A percentile compares a stretch with the other conserved stretches of the same genome.
These are phyloP conservation scores for Penicillium olsonii DNA, from an alignment of 2,329 filamentous ascomycete genomes.

Conservation along the genomic window DNA sequence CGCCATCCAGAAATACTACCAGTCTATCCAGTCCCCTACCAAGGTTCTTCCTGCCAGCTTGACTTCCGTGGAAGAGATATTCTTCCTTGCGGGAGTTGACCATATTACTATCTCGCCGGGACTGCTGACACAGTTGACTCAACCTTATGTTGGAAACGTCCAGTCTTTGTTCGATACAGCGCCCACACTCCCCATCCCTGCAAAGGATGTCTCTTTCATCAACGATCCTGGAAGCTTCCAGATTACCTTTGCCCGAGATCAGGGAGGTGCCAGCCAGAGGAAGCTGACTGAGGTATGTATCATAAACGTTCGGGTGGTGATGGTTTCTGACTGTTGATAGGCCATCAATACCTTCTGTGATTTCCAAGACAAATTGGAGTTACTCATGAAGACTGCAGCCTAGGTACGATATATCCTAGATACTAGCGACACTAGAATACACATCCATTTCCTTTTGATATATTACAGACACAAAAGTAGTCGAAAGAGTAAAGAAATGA, in stretches of 20 bases:
- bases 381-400: conserved; percentile 17
- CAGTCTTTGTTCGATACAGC: conserved; percentile 32
- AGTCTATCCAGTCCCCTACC: conserved; percentile 41
- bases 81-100: conserved; percentile 58
- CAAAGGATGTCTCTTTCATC: conserved; percentile 27
- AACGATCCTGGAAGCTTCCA: conserved; percentile 53
- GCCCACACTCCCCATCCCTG: conserved; percentile 10
- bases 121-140: conserved; percentile 52
- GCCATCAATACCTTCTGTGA: conserved; percentile 62
- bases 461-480: not conserved
- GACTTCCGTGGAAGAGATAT: conserved; percentile 60
- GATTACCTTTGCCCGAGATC: conserved; percentile 53
- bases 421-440: too few species aligned
- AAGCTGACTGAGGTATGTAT: conserved; percentile 49
- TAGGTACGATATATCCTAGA: not conserved
- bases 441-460: too few species aligned
- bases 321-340: conserved; percentile 11
- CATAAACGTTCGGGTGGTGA: not conserved
- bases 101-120: conserved; percentile 62
- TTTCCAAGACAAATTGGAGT: conserved; percentile 56
- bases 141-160: conserved; percentile 38
- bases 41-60: conserved; percentile 60
- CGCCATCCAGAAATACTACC: conserved; percentile 56
- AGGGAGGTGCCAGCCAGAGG: conserved; percentile 43
- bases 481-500: not conserved